Percentiles rank a stretch among this genome's conserved stretches.
Evolutionary conservation across 352 stramenopile genomes (phyloP).

Genomic region (Globisporangium polare): DNA sequence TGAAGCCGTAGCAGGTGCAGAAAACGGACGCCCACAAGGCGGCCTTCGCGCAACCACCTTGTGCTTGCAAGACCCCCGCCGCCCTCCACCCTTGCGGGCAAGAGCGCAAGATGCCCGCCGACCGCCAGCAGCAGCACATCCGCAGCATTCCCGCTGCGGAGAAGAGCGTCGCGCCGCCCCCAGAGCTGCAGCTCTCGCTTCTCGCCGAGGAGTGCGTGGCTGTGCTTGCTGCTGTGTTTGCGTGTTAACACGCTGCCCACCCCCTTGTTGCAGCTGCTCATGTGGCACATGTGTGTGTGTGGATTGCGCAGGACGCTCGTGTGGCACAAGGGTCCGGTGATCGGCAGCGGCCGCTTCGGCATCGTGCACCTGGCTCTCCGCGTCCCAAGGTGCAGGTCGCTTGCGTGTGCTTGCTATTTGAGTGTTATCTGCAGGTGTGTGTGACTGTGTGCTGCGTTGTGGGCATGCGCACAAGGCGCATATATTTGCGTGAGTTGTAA

Average conservation of each 20-base stretch:
- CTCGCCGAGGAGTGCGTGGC: conserved; percentile 35
- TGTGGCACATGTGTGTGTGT: neutral
- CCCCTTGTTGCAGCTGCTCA: neutral
- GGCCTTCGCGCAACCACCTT: conserved; percentile 1
- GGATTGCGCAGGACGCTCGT: conserved; percentile 35
- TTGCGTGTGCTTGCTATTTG: conserved; percentile 21
- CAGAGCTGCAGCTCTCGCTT: conserved; percentile 47
- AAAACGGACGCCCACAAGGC: no score
- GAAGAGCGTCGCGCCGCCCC: neutral
- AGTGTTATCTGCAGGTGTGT: neutral
- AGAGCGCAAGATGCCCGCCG: neutral
- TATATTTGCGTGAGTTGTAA: neutral
- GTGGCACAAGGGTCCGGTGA: conserved; percentile 61
- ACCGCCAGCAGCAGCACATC: neutral
- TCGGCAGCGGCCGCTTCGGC: conserved; percentile 71
- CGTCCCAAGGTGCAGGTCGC: conserved; percentile 38
- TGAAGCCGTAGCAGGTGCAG: neutral
- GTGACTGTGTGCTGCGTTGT: neutral
- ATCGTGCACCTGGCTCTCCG: conserved; percentile 67
- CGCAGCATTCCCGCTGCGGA: neutral
- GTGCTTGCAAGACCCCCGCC: neutral
- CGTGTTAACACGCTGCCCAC: neutral
- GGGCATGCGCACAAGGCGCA: no score
- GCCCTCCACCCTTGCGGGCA: neutral
- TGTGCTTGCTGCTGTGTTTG: neutral